Conservation (phyloP, 2,329 filamentous ascomycete genomes). For the Xylariaceae sp. region DNA sequence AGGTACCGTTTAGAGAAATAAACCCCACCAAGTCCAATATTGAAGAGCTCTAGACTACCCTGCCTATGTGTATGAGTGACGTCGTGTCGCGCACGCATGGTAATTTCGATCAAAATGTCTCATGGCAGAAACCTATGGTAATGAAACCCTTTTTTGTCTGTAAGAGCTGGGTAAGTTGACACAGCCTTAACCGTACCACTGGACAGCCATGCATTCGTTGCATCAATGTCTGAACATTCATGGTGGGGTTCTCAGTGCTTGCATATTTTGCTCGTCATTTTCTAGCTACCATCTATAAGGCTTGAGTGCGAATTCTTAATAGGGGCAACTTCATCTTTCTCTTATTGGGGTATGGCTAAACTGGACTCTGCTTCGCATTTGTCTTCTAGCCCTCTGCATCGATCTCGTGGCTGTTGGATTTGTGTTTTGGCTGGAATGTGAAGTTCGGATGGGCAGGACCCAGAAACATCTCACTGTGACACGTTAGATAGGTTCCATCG, state of each 20-base stretch:
- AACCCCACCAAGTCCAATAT: too few relatives aligned
- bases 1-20: too few relatives aligned
- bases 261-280: background rate
- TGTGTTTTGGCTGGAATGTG: constrained; percentile 96
- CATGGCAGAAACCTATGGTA: too few relatives aligned
- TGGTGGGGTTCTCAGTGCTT: background rate
- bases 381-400: constrained; percentile 71
- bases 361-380: background rate
- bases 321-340: background rate
- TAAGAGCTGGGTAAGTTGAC: too few relatives aligned
- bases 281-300: background rate
- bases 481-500: constrained; percentile 11
- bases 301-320: background rate
- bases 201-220: too few relatives aligned
- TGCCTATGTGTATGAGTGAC: too few relatives aligned
- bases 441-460: constrained; percentile 90
- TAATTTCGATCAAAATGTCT: too few relatives aligned
- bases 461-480: constrained; percentile 89
- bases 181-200: too few relatives aligned
- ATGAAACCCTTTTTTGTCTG: too few relatives aligned
- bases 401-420: constrained; percentile 87
- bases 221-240: background rate
- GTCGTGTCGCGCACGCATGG: too few relatives aligned
- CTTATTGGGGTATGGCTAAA: background rate
- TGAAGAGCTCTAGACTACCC: too few relatives aligned